Percentiles rank a stretch among this genome's conserved stretches.
These are phyloP conservation scores for Leccinum pallidistipes DNA, from an alignment of 1,284 basidiomycete species.

Conservation along the genomic window DNA sequence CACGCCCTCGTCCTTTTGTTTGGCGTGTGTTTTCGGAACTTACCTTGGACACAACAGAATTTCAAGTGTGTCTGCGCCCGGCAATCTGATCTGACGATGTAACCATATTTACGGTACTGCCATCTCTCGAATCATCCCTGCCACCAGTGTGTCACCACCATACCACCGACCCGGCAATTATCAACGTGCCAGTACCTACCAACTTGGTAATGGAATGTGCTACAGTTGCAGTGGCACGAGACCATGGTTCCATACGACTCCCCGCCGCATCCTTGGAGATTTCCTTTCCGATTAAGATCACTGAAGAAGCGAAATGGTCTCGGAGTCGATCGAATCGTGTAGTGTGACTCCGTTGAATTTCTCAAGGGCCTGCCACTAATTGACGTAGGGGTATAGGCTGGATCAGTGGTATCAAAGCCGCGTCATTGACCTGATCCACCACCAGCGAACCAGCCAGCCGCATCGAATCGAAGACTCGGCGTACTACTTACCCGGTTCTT, in stretches of 20 bases:
- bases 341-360: not conserved
- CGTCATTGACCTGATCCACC: not conserved
- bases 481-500: not conserved
- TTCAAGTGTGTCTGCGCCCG: constrained; percentile 12
- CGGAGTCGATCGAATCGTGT: not conserved
- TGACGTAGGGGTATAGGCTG: not conserved
- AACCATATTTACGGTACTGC: not conserved
- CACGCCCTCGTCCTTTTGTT: not conserved
- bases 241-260: not conserved
- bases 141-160: not conserved
- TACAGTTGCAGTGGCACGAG: not conserved
- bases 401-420: not conserved
- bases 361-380: not conserved
- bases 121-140: constrained; percentile 7
- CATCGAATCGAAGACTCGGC: not conserved
- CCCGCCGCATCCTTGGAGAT: not conserved
- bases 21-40: not conserved
- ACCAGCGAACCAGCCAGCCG: not conserved
- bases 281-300: not conserved
- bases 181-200: not conserved
- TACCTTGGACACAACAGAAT: not conserved
- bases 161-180: not conserved
- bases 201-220: not conserved
- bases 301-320: not conserved
- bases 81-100: constrained; percentile 10